Conservation (phyloP, 1,284 basidiomycete genomes). For the Malassezia furfur region DNA sequence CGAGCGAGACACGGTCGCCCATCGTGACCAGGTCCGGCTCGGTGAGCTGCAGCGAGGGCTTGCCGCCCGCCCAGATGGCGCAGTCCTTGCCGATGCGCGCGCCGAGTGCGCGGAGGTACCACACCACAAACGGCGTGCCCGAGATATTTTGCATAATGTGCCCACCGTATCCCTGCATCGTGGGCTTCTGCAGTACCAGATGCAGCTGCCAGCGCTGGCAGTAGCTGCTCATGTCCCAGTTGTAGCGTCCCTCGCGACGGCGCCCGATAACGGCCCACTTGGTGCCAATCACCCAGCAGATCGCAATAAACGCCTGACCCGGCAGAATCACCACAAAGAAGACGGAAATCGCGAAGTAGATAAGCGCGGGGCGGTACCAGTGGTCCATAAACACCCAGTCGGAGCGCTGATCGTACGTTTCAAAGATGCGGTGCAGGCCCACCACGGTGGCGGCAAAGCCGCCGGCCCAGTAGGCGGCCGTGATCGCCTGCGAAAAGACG, state of each 20-base stretch:
- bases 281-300: slow-evolving; percentile 40
- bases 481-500: slow-evolving; percentile 36
- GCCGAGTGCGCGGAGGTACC: slow-evolving; percentile 43
- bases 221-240: slow-evolving; percentile 48
- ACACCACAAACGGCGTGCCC: slow-evolving; percentile 39
- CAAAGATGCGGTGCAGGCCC: slow-evolving; percentile 36
- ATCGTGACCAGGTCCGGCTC: slow-evolving; percentile 47
- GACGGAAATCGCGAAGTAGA: slow-evolving; percentile 40
- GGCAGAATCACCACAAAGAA: slow-evolving; percentile 41
- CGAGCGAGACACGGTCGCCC: slow-evolving; percentile 43
- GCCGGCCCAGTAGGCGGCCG: slow-evolving; percentile 45
- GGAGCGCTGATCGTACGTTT: slow-evolving; percentile 23
- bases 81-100: slow-evolving; percentile 42
- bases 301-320: slow-evolving; percentile 34
- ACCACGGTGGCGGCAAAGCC: slow-evolving; percentile 43
- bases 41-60: slow-evolving; percentile 45
- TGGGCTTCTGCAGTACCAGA: slow-evolving; percentile 38
- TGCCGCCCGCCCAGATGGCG: slow-evolving; percentile 47
- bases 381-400: slow-evolving; percentile 39
- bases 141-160: slow-evolving; percentile 43
- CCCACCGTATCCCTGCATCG: slow-evolving; percentile 41
- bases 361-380: slow-evolving; percentile 45
- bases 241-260: slow-evolving; percentile 46
- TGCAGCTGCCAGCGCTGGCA: slow-evolving; percentile 48
- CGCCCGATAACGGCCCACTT: slow-evolving; percentile 47